These are phyloP conservation scores for Tephrocybe sp. DNA, from an alignment of 768 basidiomycete species.

Conservation along the genomic window DNA sequence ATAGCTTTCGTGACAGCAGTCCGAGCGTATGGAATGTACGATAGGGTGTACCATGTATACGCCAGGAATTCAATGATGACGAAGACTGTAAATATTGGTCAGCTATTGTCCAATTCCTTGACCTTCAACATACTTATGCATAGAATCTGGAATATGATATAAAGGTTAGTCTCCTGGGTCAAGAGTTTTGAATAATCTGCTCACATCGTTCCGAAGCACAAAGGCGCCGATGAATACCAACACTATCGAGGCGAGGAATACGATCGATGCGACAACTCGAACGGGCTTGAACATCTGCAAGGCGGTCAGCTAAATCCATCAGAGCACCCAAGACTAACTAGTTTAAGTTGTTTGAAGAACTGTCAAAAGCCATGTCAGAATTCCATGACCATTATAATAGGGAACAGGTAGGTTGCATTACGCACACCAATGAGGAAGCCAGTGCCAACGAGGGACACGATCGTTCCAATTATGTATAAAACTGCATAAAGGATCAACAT, in stretches of 20 bases:
- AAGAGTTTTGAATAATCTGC: constrained; percentile 21
- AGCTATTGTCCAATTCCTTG: not conserved
- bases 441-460: constrained; percentile 83
- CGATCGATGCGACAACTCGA: constrained; percentile 76
- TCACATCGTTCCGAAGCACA: constrained; percentile 64
- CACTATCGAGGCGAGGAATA: constrained; percentile 77
- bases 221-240: constrained; percentile 89
- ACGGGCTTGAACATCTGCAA: constrained; percentile 93
- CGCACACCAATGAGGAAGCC: constrained; percentile 90
- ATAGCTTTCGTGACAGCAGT: constrained; percentile 67
- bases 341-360: constrained; percentile 81
- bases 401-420: constrained; percentile 18
- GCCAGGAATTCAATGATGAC: constrained; percentile 92
- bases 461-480: constrained; percentile 78
- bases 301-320: not conserved
- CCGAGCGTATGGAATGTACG: constrained; percentile 92
- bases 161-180: not conserved
- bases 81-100: constrained; percentile 55
- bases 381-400: not conserved
- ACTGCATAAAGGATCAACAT: constrained; percentile 41
- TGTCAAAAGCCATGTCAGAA: constrained; percentile 26
- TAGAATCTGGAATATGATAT: constrained; percentile 45
- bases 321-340: constrained; percentile 41
- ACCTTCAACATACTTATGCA: constrained; percentile 55
- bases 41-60: constrained; percentile 85